Base-by-base conservation (phyloP, 75 land plant species). In the Cupressus sempervirens region DNA sequence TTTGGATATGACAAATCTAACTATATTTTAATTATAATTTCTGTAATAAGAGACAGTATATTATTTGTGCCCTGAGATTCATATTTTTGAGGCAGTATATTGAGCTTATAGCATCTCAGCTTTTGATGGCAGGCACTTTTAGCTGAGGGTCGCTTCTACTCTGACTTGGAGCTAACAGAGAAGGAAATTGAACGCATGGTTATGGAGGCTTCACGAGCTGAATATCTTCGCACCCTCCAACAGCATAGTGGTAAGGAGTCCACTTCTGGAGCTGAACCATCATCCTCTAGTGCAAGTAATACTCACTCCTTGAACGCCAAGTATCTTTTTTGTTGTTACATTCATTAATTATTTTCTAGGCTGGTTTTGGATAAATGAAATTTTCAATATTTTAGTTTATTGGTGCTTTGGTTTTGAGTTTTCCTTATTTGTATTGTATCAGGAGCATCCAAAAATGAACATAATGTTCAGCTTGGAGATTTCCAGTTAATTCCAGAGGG, bases 111-210 rank as follows among this genome's bases (percentile, higher is more conserved):
- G n/a, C 46, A 79, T 79, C 81, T 45, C 13, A 26, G 13, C 40
- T 54, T 52, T 86, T 80, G 73, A 80, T 54, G 82, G 68, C 91
- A 98, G 99, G 99, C 97, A 56, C 94, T 98, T 85, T 83, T 98
- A n/a, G 99, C 99, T 79, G 99, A 98, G 84, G 99, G 99, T 11
- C 93, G 97, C 9, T 96, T 90, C 86, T 98, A 94, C 86, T 98
- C 99, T 1, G 99, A 98, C 85, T 86, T 98, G 91, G 99, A 98
- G 90, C 89, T 98, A 30, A 98, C 99, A 20, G 99, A 98, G 91
- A 96, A 95, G 86, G 99, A 98, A 82, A 96, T 98, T 26, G 99
- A 98, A 82, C 90, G 96, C 41, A 96, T 91, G 96, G 99, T 98
- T 11, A 94, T 98, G 93, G 99, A 96, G 87, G 95, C 94, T n/a